Evolutionary conservation across 2,329 filamentous ascomycete genomes (phyloP).

Genomic region (Sordariomycetes sp.): DNA sequence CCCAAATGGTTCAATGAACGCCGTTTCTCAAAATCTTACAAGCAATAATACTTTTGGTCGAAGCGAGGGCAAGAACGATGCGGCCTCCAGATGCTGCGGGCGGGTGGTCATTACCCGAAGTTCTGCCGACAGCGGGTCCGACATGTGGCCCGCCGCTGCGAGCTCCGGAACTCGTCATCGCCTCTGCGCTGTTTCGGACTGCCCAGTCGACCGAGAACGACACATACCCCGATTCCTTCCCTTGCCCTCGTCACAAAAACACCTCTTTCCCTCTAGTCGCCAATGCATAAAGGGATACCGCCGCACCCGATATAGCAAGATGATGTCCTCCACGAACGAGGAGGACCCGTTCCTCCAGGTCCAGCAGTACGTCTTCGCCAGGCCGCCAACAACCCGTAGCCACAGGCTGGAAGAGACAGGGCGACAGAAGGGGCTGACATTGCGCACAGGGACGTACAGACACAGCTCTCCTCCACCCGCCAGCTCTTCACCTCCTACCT

Average conservation of each 20-base stretch:
- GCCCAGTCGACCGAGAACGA: not conserved
- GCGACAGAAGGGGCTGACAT: not conserved
- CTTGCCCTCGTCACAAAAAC: not conserved
- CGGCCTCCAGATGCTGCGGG: not conserved
- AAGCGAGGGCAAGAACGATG: not conserved
- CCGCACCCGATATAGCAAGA: conserved; percentile 21
- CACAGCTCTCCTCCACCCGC: conserved; percentile 68
- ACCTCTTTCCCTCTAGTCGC: not conserved
- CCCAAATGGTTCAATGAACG: too few species aligned
- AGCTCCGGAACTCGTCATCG: not conserved
- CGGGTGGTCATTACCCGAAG: not conserved
- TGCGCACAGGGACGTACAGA: conserved; percentile 66
- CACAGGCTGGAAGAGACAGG: too few species aligned
- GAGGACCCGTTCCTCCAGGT: conserved; percentile 64
- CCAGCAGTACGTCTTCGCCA: conserved; percentile 43
- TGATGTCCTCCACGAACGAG: conserved; percentile 59
- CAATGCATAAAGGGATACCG: not conserved
- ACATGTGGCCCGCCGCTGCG: not conserved
- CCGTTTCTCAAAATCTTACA: too few species aligned
- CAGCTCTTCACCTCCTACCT: conserved; percentile 90
- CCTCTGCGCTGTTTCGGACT: not conserved
- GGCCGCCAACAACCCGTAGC: not conserved
- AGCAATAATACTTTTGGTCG: not conserved
- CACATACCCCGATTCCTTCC: not conserved
- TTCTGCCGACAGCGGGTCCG: not conserved